Base-by-base conservation (phyloP, 1,284 basidiomycete species). In the Sparassis latifolia region DNA sequence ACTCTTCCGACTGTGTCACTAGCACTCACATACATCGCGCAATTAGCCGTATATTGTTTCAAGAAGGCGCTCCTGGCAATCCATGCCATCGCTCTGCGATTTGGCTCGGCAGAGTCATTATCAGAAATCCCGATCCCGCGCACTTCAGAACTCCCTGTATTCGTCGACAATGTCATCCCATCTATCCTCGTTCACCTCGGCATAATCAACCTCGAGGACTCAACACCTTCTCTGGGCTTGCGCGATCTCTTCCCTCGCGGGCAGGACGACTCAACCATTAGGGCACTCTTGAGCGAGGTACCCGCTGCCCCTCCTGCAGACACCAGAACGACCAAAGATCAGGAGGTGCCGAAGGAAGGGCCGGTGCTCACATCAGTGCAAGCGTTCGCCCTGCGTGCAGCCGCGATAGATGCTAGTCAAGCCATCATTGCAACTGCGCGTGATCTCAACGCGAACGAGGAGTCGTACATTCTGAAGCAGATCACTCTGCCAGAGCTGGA, bases 11-110 rank as follows among this genome's bases (percentile, higher is more conserved):
- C 35, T 37, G 20, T 20, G 20, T 20, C 20, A 20, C 20, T 20
- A 20, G 20, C 20, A 20, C 20, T 20, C 20, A 20, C 20, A 20
- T 46, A 27, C 40, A 42, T 5, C n/a, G 45, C 57, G 20, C 20
- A 20, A 20, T 20, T 20, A 90, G 88, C 79, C 5, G 77, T 93
- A 7, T 93, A 90, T 66, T 79, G 90, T 62, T 90, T 92, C 75
- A 94, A 93, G 67, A 93, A 94, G 62, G 91, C 89, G 2, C 72
- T 95, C 32, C 90, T 92, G 66, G 77, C 95, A 40, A 71, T 93
- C 41, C 80, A 89, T 54, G 82, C 82, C 5, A 70, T 94, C 48
- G 69, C 68, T 20, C 65, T 85, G 38, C 80, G 86, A 37, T 87
- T 90, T 68, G 76, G 78, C 40, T 66, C 72, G 12, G 60, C 71